Base-by-base conservation (phyloP, 768 basidiomycete genomes). In the Lactarius tabidus region DNA sequence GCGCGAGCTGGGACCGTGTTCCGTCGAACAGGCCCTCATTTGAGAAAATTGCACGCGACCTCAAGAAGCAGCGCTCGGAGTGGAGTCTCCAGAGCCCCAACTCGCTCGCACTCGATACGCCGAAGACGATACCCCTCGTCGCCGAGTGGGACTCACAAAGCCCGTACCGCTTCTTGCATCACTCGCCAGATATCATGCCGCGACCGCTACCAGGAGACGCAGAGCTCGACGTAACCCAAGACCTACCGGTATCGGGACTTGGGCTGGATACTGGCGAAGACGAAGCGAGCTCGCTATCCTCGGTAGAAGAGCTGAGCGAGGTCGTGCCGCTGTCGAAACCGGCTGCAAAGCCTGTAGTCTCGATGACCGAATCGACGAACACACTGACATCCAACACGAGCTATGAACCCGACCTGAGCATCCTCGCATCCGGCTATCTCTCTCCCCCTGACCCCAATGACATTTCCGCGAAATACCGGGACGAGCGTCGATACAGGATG, bases 401-500 rank as follows among this genome's bases (percentile, higher is more conserved):
- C 33, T 20, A 39, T 26, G 45, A 48, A 5, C 68, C 58, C 59
- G 53, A 66, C 7, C 57, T 38, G 26, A 62, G 35, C 18, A 4
- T 56, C 41, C 41, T 67, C 35, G 41, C 54, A 31, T 53, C 68
- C 15, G 79, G 78, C 28, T 79, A 80, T 67, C 74, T 76, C 23
- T 79, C 79, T 6, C 79, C 78, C 2, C 71, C 77, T 0, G 77
- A 79, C 1, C 69, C 66, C 29, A 78, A 82, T 55, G 76, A 78
- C 20, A 65, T 67, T 7, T 71, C 77, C n/a, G 72, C 77, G 18
- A 79, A 83, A 54, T 74, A 77, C 51, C 78, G 78, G 67, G 81
- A 88, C 63, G 91, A 93, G 75, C 77, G 85, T 65, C 79, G 84
- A 64, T 93, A 92, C 72, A 77, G 91, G 35, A 77, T 88, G 65